Evolutionary conservation across 1,284 basidiomycete genomes (phyloP).

Genomic region (Rhizoctonia solani): DNA sequence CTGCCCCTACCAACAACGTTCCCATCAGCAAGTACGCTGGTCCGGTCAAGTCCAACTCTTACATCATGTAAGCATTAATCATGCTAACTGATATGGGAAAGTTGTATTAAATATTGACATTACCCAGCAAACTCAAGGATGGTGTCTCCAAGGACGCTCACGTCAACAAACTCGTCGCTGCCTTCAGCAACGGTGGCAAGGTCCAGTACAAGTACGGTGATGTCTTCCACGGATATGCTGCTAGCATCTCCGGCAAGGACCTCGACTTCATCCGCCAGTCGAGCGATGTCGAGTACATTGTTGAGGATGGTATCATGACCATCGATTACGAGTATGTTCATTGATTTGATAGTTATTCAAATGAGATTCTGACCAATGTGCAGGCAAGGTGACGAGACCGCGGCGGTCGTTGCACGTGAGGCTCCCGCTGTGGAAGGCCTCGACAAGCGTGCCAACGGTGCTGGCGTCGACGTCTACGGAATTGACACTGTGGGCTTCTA

Average conservation of each 20-base stretch:
- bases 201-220: slow-evolving; percentile 34
- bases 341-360: background rate
- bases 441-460: background rate
- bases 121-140: slow-evolving; percentile 27
- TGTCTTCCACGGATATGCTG: slow-evolving; percentile 38
- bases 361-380: background rate
- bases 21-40: slow-evolving; percentile 24
- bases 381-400: slow-evolving; percentile 3
- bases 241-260: slow-evolving; percentile 21
- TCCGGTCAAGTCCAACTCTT: slow-evolving; percentile 29
- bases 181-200: slow-evolving; percentile 6
- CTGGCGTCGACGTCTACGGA: slow-evolving; percentile 34
- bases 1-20: slow-evolving; percentile 17
- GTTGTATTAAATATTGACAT: no score
- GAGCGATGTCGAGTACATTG: slow-evolving; percentile 36
- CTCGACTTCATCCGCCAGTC: slow-evolving; percentile 31
- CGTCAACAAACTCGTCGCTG: slow-evolving; percentile 12
- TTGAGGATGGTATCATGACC: slow-evolving; percentile 22
- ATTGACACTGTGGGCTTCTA: slow-evolving; percentile 31
- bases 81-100: no score
- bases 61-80: slow-evolving; percentile 33
- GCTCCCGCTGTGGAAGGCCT: background rate
- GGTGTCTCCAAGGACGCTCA: slow-evolving; percentile 16
- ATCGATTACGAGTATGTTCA: slow-evolving; percentile 20
- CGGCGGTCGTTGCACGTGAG: background rate